phyloP scores from a whole-genome alignment of 2,329 filamentous ascomycete species.

The Calonectria crousiana region DNA sequence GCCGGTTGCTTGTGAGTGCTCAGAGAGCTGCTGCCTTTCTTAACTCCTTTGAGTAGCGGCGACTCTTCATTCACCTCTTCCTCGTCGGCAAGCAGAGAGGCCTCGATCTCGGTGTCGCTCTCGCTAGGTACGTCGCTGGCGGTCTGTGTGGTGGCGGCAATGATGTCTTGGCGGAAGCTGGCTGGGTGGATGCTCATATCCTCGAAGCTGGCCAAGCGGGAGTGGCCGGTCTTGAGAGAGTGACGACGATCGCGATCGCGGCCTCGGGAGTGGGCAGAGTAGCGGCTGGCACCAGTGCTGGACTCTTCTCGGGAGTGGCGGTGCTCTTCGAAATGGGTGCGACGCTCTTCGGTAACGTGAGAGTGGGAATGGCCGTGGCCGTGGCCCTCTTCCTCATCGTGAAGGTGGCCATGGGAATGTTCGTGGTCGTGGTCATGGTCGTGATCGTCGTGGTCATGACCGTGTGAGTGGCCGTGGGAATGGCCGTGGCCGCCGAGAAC shows the following conservation, averaged over 20 bases:
- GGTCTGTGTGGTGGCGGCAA: conserved; percentile 77
- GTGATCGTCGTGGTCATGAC: conserved; percentile 60
- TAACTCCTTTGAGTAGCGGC: conserved; percentile 59
- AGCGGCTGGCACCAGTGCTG: conserved; percentile 45
- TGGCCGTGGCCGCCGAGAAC: conserved; percentile 96
- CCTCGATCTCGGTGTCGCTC: conserved; percentile 64
- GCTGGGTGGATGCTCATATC: conserved; percentile 90
- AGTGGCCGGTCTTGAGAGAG: conserved; percentile 63
- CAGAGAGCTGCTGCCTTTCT: conserved; percentile 48
- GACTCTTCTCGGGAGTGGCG: conserved; percentile 42
- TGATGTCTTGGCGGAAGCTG: conserved; percentile 92
- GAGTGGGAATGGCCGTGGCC: conserved; percentile 60
- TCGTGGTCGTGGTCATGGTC: conserved; percentile 60
- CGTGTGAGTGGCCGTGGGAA: conserved; percentile 74
- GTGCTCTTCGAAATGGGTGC: conserved; percentile 55
- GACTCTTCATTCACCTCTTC: conserved; percentile 58
- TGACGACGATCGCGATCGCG: conserved; percentile 60
- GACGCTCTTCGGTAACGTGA: conserved; percentile 64
- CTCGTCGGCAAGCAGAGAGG: conserved; percentile 57
- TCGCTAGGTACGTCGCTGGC: conserved; percentile 65
- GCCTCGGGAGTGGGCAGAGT: conserved; percentile 51
- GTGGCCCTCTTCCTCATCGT: conserved; percentile 58
- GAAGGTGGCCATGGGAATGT: conserved; percentile 54
- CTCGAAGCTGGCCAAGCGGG: conserved; percentile 73
- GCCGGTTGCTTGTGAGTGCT: conserved; percentile 34